Conservation (phyloP, 2,329 filamentous ascomycete genomes). For the Malbranchea zuffiana region DNA sequence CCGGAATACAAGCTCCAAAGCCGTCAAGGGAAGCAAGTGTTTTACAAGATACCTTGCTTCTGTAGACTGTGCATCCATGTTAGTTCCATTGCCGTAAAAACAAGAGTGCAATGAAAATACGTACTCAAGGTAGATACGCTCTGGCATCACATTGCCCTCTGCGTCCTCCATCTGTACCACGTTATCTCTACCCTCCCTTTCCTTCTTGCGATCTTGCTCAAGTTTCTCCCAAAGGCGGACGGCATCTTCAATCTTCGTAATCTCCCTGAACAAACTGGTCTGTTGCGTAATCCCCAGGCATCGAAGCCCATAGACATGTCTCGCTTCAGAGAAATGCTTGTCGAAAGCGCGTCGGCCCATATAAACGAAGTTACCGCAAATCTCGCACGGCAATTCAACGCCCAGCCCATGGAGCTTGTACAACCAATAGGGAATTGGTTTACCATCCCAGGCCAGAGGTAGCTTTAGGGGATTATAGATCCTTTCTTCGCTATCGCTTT, state of each 20-base stretch:
- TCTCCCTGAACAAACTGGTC: constrained; percentile 83
- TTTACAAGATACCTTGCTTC: constrained; percentile 19
- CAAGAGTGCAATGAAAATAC: constrained; percentile 14
- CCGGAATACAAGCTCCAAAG: too few relatives aligned
- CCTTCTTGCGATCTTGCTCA: constrained; percentile 69
- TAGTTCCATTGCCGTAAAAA: constrained; percentile 9
- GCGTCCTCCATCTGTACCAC: constrained; percentile 98
- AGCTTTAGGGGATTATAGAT: constrained; percentile 97
- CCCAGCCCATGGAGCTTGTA: constrained; percentile 94
- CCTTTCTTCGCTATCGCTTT: constrained; percentile 67
- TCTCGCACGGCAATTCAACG: constrained; percentile 89
- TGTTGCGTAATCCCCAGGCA: constrained; percentile 82
- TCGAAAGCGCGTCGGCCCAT: constrained; percentile 94
- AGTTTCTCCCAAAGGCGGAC: constrained; percentile 87
- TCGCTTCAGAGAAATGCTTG: constrained; percentile 93
- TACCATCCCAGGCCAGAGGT: constrained; percentile 93
- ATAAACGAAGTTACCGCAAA: constrained; percentile 98
- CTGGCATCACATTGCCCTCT: constrained; percentile 96
- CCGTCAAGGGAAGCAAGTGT: too few relatives aligned
- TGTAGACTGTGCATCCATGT: constrained; percentile 15
- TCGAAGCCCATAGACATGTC: constrained; percentile 87
- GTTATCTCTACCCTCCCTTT: constrained; percentile 63
- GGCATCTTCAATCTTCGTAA: constrained; percentile 83
- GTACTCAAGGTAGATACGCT: constrained; percentile 87
- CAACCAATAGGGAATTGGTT: constrained; percentile 97